Percentiles rank a stretch among this genome's conserved stretches.
phyloP scores from a whole-genome alignment of 2,329 filamentous ascomycete species.

The Cladophialophora yegresii region DNA sequence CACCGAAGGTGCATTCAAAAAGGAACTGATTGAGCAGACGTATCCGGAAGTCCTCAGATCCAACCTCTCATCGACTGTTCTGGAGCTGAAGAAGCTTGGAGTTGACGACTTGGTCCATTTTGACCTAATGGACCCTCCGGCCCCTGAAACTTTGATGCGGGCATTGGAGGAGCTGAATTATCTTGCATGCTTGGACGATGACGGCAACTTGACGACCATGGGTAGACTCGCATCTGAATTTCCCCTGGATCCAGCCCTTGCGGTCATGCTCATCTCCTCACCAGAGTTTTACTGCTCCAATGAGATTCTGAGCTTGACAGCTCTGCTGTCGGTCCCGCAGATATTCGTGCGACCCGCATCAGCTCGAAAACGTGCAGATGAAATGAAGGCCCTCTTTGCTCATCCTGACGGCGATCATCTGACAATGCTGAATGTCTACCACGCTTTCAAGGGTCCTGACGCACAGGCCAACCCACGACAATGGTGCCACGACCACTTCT shows the following conservation, averaged over 20 bases:
- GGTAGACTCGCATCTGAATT: constrained; percentile 91
- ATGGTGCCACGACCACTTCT: constrained; percentile 97
- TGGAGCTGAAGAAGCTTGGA: constrained; percentile 96
- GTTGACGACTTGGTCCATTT: constrained; percentile 96
- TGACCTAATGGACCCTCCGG: constrained; percentile 96
- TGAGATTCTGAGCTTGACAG: constrained; percentile 92
- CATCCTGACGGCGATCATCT: constrained; percentile 94
- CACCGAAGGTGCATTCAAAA: constrained; percentile 93
- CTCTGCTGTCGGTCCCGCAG: constrained; percentile 90
- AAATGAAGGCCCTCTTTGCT: constrained; percentile 94
- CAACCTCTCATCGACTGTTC: constrained; percentile 89
- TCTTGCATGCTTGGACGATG: constrained; percentile 91
- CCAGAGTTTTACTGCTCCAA: constrained; percentile 99
- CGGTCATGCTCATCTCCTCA: constrained; percentile 96
- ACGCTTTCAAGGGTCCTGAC: constrained; percentile 82
- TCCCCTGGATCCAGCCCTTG: constrained; percentile 87
- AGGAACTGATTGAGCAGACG: constrained; percentile 95
- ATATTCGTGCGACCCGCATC: constrained; percentile 86
- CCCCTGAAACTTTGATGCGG: constrained; percentile 97
- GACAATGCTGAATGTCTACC: constrained; percentile 95
- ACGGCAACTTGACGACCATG: constrained; percentile 85
- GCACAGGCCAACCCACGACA: constrained; percentile 74
- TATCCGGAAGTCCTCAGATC: constrained; percentile 94
- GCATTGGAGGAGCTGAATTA: constrained; percentile 98
- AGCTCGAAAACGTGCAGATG: constrained; percentile 86